Percentiles rank a stretch among this genome's conserved stretches.
These are phyloP conservation scores for Hyaloscypha variabilis DNA, from an alignment of 495 filamentous ascomycete genomes.

Conservation along the genomic window DNA sequence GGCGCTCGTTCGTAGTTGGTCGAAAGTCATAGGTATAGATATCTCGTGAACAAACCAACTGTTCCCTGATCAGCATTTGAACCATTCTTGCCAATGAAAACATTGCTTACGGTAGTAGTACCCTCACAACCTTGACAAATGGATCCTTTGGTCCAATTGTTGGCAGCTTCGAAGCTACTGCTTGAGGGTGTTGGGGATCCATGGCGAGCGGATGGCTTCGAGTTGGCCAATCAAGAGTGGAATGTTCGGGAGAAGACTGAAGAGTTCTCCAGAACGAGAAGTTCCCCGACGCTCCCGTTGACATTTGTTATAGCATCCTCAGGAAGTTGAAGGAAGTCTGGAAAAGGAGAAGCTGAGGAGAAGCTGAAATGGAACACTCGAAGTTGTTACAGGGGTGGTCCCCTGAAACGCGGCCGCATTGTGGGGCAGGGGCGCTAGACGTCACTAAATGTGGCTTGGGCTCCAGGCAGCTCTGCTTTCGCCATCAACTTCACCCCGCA, in stretches of 20 bases:
- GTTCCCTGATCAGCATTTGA: constrained; percentile 24
- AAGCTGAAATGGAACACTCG: no score
- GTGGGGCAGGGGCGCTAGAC: not conserved
- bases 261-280: not conserved
- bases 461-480: constrained; percentile 11
- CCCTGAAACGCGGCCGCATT: not conserved
- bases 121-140: constrained; percentile 67
- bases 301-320: not conserved
- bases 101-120: constrained; percentile 60
- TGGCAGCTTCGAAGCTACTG: constrained; percentile 39
- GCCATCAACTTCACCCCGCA: constrained; percentile 6
- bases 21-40: constrained; percentile 71
- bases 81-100: not conserved
- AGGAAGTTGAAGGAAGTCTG: not conserved
- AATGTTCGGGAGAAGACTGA: not conserved
- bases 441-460: not conserved
- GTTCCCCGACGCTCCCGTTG: not conserved
- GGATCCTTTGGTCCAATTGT: constrained; percentile 62
- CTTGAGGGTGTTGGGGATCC: not conserved
- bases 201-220: not conserved
- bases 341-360: not conserved
- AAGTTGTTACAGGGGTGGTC: not conserved
- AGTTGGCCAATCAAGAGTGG: not conserved
- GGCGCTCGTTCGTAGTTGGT: constrained; percentile 74
- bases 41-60: constrained; percentile 71